phyloP scores from a whole-genome alignment of 2,329 filamentous ascomycete species.

The Apiospora aurea region DNA sequence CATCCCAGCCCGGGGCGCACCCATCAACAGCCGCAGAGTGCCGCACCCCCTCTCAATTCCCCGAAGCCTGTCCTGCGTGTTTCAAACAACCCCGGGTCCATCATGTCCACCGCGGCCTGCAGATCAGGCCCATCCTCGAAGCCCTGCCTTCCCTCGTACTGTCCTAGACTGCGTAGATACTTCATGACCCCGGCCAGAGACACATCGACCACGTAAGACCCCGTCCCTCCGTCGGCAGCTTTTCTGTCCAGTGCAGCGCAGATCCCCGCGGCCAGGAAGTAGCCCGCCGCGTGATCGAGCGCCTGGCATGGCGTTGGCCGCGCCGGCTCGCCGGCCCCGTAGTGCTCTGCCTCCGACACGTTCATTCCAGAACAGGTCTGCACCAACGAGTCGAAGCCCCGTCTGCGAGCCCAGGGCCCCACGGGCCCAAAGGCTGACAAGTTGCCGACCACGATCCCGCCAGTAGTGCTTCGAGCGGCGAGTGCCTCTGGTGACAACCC shows the following conservation, averaged over 20 bases:
- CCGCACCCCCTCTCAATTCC: slow-evolving; percentile 50
- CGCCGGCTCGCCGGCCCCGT: slow-evolving; percentile 43
- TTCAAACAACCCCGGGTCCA: slow-evolving; percentile 44
- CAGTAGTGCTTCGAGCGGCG: slow-evolving; percentile 44
- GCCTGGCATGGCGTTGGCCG: slow-evolving; percentile 60
- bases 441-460: slow-evolving; percentile 55
- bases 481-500: slow-evolving; percentile 47
- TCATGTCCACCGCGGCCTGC: slow-evolving; percentile 31
- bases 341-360: slow-evolving; percentile 58
- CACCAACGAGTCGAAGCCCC: slow-evolving; percentile 59
- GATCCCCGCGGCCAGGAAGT: slow-evolving; percentile 61
- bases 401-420: slow-evolving; percentile 45
- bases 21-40: slow-evolving; percentile 57
- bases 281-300: slow-evolving; percentile 63
- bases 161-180: slow-evolving; percentile 62
- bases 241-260: slow-evolving; percentile 57
- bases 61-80: slow-evolving; percentile 54
- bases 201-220: slow-evolving; percentile 58
- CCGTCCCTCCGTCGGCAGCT: slow-evolving; percentile 46
- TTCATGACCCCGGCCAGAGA: slow-evolving; percentile 63
- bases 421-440: slow-evolving; percentile 59
- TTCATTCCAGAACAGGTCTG: slow-evolving; percentile 65
- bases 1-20: slow-evolving; percentile 54
- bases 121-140: slow-evolving; percentile 44
- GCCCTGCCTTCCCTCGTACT: slow-evolving; percentile 51